Evolutionary conservation across 192 early-diverging fungal genomes (phyloP).

Genomic region (Gaertneriomyces sp.): DNA sequence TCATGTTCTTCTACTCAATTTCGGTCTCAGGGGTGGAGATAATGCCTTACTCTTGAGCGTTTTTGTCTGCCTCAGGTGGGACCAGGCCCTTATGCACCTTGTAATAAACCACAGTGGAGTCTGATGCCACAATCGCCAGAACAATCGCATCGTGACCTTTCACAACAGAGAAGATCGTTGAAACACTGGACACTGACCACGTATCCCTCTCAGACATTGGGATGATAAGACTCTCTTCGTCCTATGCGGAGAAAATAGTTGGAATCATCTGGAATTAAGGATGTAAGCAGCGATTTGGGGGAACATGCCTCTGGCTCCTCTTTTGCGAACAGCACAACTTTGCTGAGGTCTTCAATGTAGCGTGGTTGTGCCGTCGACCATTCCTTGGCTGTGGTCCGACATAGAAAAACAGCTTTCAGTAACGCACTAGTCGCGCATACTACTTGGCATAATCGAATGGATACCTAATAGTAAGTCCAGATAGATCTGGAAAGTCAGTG

Average conservation of each 20-base stretch:
- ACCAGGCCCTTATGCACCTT: constrained; percentile 25
- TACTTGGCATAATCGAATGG: too few species aligned
- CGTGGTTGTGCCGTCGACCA: constrained; percentile 1
- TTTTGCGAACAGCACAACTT: constrained; percentile 5
- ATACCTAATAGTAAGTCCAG: constrained; percentile 14
- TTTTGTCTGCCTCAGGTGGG: constrained; percentile 18
- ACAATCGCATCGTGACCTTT: background rate
- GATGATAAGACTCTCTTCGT: constrained; percentile 2
- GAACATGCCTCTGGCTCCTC: background rate
- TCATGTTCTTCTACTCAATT: too few species aligned
- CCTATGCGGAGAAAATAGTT: constrained; percentile 7
- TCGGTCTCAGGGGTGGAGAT: too few species aligned
- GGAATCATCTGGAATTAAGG: background rate
- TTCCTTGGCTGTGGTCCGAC: constrained; percentile 7
- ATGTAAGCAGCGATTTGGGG: background rate
- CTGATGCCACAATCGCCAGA: constrained; percentile 16
- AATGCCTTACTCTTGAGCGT: too few species aligned
- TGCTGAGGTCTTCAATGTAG: background rate
- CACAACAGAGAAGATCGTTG: background rate
- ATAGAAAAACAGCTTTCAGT: background rate
- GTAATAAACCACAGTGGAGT: constrained; percentile 30
- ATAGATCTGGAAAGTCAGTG: constrained; percentile 21
- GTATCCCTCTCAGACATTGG: constrained; percentile 18
- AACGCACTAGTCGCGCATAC: background rate
- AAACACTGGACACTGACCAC: constrained; percentile 19